Conservation (phyloP, 2,329 filamentous ascomycete genomes). For the Coniochaeta ligniaria region DNA sequence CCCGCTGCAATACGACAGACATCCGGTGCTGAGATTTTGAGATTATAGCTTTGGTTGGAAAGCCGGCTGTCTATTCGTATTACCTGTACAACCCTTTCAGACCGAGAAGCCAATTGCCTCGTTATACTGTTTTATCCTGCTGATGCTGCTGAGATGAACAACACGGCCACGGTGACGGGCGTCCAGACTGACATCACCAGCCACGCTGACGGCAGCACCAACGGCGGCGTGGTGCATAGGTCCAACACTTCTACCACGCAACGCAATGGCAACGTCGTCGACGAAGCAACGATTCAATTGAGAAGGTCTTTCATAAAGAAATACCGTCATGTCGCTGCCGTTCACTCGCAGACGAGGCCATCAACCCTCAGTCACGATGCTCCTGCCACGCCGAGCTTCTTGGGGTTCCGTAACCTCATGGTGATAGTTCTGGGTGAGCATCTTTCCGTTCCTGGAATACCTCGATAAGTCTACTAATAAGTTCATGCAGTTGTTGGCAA, state of each 20-base stretch:
- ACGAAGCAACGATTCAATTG: conserved; percentile 18
- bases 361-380: conserved; percentile 87
- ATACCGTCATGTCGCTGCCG: conserved; percentile 87
- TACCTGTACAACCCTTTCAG: not conserved
- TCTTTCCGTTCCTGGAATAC: not conserved
- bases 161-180: conserved; percentile 27
- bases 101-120: conserved; percentile 6
- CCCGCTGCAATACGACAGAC: not conserved
- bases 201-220: conserved; percentile 2
- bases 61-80: not conserved
- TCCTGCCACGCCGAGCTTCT: conserved; percentile 67
- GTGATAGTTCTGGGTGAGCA: conserved; percentile 75
- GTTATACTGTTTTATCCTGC: conserved; percentile 7
- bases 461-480: not conserved
- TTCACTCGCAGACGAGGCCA: conserved; percentile 64
- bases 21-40: not conserved
- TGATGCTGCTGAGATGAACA: conserved; percentile 7
- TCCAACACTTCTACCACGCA: conserved; percentile 3
- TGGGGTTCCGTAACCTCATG: conserved; percentile 95
- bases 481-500: conserved; percentile 72
- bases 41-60: not conserved
- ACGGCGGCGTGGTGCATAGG: conserved; percentile 8
- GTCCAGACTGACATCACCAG: conserved; percentile 16
- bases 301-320: conserved; percentile 46
- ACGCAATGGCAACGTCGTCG: conserved; percentile 6